These are phyloP conservation scores for Clarireedia hainanense DNA, from an alignment of 2,329 filamentous ascomycete species.

Conservation along the genomic window DNA sequence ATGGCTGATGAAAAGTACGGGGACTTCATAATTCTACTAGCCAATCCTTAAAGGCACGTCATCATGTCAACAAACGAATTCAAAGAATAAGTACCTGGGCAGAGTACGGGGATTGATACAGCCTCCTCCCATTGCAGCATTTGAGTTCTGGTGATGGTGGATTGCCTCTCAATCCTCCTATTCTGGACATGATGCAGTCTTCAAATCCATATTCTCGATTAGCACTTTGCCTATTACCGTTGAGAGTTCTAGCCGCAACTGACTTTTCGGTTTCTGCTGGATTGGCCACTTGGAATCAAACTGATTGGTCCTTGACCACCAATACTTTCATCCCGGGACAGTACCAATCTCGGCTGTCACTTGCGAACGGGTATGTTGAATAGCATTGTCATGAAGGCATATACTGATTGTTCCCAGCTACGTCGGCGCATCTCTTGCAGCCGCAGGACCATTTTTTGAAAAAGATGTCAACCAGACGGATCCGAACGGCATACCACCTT, in stretches of 20 bases:
- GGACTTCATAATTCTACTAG: too few relatives aligned
- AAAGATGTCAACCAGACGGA: slow-evolving; percentile 27
- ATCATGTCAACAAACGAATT: too few relatives aligned
- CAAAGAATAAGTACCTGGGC: too few relatives aligned
- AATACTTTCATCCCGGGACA: slow-evolving; percentile 23
- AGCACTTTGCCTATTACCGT: neutral
- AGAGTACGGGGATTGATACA: too few relatives aligned
- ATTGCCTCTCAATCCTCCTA: neutral
- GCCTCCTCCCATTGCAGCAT: too few relatives aligned
- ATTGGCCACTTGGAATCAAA: slow-evolving; percentile 24
- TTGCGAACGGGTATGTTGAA: slow-evolving; percentile 27
- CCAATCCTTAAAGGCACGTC: too few relatives aligned
- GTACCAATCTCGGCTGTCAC: slow-evolving; percentile 26
- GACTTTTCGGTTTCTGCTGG: slow-evolving; percentile 24
- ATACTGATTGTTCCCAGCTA: slow-evolving; percentile 19
- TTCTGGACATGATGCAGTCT: neutral
- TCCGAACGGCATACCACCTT: slow-evolving; percentile 26
- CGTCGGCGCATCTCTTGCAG: slow-evolving; percentile 25
- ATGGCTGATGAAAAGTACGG: too few relatives aligned
- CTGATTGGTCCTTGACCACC: slow-evolving; percentile 26
- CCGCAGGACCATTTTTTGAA: slow-evolving; percentile 28
- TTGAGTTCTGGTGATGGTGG: too few relatives aligned
- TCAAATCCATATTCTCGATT: neutral
- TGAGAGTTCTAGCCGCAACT: neutral
- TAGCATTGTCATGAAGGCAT: neutral